Percentiles rank a stretch among this genome's conserved stretches.
Conservation (phyloP, 2,329 filamentous ascomycete genomes). For the Pyrenochaeta sp. region DNA sequence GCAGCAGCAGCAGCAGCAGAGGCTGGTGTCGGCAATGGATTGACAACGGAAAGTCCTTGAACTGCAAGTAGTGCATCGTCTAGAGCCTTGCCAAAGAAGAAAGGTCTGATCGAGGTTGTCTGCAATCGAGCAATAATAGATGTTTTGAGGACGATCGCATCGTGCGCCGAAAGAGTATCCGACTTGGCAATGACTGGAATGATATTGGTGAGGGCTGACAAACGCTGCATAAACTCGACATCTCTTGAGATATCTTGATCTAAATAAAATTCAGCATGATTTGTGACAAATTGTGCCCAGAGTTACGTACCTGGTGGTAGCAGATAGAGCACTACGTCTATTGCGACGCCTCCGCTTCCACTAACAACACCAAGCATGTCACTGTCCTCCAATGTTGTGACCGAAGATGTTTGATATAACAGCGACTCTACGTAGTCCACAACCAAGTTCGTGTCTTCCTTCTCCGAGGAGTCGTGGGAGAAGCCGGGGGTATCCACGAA, state of each 20-base stretch:
- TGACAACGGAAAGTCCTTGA: constrained; percentile 32
- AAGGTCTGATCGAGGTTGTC: constrained; percentile 67
- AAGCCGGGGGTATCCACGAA: constrained; percentile 87
- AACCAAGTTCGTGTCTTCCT: constrained; percentile 38
- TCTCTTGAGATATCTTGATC: constrained; percentile 62
- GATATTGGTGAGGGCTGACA: constrained; percentile 80
- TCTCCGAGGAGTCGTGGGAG: constrained; percentile 52
- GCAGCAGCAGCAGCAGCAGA: neutral
- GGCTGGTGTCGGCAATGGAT: neutral
- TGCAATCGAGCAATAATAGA: constrained; percentile 65
- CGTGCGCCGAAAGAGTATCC: constrained; percentile 70
- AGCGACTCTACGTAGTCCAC: constrained; percentile 78
- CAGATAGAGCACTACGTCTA: constrained; percentile 87
- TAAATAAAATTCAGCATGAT: constrained; percentile 34
- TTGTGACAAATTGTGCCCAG: neutral
- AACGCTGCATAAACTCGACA: constrained; percentile 73
- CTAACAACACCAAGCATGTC: constrained; percentile 82
- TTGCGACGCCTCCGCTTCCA: constrained; percentile 81
- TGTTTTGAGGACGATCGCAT: constrained; percentile 68
- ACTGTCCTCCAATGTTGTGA: constrained; percentile 70
- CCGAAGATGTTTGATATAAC: constrained; percentile 69
- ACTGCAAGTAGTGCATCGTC: constrained; percentile 47
- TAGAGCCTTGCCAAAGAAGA: constrained; percentile 67
- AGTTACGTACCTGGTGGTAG: constrained; percentile 71
- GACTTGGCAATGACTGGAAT: constrained; percentile 82